Conservation (phyloP, 2,329 filamentous ascomycete species). For the Moelleriella libera region DNA sequence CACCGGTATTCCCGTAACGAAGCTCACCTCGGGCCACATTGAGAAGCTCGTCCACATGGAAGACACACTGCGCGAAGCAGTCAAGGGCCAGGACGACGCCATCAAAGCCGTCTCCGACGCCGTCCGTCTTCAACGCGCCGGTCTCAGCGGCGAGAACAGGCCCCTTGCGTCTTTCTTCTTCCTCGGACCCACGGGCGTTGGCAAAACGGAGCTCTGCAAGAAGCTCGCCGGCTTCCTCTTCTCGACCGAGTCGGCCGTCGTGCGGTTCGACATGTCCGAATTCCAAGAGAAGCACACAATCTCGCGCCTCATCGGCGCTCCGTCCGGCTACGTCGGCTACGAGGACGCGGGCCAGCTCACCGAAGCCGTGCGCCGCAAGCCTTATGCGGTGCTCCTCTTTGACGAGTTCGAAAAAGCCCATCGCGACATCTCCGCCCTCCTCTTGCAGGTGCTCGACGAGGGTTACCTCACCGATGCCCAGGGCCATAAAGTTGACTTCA, state of each 20-base stretch:
- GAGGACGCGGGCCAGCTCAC: slow-evolving; percentile 94
- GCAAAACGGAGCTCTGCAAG: slow-evolving; percentile 96
- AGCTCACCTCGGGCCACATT: slow-evolving; percentile 83
- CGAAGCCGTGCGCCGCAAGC: slow-evolving; percentile 86
- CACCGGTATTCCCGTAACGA: slow-evolving; percentile 85
- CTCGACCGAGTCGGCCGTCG: slow-evolving; percentile 77
- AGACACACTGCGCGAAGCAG: slow-evolving; percentile 66
- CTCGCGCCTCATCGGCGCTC: slow-evolving; percentile 79
- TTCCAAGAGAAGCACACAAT: slow-evolving; percentile 97
- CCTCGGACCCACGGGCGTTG: slow-evolving; percentile 88
- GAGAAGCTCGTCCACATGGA: slow-evolving; percentile 96
- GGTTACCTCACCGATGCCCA: slow-evolving; percentile 92
- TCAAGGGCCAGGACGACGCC: slow-evolving; percentile 89
- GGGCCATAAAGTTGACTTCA: slow-evolving; percentile 92
- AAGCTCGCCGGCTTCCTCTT: slow-evolving; percentile 89
- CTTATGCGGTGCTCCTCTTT: slow-evolving; percentile 86
- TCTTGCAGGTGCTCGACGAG: slow-evolving; percentile 91
- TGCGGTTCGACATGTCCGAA: slow-evolving; percentile 95
- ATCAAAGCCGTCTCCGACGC: slow-evolving; percentile 83
- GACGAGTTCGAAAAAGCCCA: slow-evolving; percentile 98
- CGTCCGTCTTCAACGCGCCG: slow-evolving; percentile 84
- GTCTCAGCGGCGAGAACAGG: slow-evolving; percentile 79
- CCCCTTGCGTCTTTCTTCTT: slow-evolving; percentile 96
- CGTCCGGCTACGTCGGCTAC: slow-evolving; percentile 91
- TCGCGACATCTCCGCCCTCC: slow-evolving; percentile 78